A percentile compares a stretch with the other conserved stretches of the same genome.
Conservation (phyloP, 2,329 filamentous ascomycete genomes). For the Tricladium varicosporioides region DNA sequence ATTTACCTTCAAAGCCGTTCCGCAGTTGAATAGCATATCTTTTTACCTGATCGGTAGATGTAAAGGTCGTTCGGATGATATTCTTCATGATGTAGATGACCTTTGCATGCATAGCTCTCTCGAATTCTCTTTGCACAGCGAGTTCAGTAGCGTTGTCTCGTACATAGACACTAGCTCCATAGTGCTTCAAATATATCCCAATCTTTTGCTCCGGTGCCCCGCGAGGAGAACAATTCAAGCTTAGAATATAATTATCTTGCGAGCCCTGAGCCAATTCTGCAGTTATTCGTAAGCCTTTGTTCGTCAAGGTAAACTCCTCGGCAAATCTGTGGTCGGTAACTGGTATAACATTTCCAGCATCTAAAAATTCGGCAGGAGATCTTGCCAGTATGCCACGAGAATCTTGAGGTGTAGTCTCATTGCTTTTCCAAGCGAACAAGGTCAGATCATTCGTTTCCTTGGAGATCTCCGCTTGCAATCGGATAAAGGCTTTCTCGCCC, state of each 20-base stretch:
- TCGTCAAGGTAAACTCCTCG: not conserved
- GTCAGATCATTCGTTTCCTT: constrained; percentile 33
- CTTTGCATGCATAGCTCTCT: not conserved
- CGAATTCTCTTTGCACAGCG: not conserved
- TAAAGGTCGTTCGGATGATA: not conserved
- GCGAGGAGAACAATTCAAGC: not conserved
- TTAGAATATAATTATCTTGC: not conserved
- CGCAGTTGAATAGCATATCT: not conserved
- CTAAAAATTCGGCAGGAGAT: not conserved
- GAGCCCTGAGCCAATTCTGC: not conserved
- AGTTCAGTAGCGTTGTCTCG: not conserved
- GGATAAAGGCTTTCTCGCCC: constrained; percentile 33
- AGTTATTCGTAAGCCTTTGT: not conserved
- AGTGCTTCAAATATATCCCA: not conserved
- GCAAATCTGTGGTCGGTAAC: not conserved
- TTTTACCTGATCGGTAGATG: not conserved
- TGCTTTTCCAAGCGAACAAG: constrained; percentile 33
- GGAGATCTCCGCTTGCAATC: constrained; percentile 29
- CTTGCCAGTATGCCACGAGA: constrained; percentile 3
- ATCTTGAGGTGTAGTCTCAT: not conserved
- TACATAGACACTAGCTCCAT: not conserved
- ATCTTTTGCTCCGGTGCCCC: not conserved
- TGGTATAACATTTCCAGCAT: not conserved
- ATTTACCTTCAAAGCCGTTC: not conserved
- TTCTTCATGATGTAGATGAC: not conserved